Percentiles rank a stretch among this genome's conserved stretches.
Conservation (phyloP, 768 basidiomycete species). For the Auriscalpium microsporum region DNA sequence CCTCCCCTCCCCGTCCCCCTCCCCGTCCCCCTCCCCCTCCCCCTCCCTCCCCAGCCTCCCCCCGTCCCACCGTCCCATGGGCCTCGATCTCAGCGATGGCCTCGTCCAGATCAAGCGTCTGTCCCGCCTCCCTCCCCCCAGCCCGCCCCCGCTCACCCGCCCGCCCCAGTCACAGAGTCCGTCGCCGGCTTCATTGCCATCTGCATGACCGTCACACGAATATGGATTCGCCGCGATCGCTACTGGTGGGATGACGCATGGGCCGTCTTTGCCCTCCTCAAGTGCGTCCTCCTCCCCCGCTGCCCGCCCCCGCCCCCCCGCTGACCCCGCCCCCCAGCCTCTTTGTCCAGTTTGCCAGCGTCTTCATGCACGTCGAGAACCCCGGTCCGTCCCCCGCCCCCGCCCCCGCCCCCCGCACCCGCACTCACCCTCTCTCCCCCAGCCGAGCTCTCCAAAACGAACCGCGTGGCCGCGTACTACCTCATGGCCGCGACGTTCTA, state of each 20-base stretch:
- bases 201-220: slow-evolving; percentile 16
- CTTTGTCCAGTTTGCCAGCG: slow-evolving; percentile 16
- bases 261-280: slow-evolving; percentile 18
- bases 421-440: not conserved
- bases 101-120: slow-evolving; percentile 14
- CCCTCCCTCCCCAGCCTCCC: not conserved
- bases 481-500: slow-evolving; percentile 22
- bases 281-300: not conserved
- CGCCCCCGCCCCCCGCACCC: not conserved
- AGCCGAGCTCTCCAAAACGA: slow-evolving; percentile 10
- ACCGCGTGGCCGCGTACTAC: slow-evolving; percentile 20
- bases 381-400: slow-evolving; percentile 4
- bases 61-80: slow-evolving; percentile 2
- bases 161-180: slow-evolving; percentile 16
- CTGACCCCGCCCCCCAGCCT: not conserved
- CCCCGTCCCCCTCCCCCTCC: not conserved
- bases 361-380: slow-evolving; percentile 20
- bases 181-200: slow-evolving; percentile 18
- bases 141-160: not conserved
- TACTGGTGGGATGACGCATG: slow-evolving; percentile 23
- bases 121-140: too few species aligned
- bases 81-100: slow-evolving; percentile 9
- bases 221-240: slow-evolving; percentile 17
- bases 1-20: not conserved
- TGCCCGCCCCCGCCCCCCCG: not conserved